phyloP scores from a whole-genome alignment of 345 rosid species.

The Salix purpurea region DNA sequence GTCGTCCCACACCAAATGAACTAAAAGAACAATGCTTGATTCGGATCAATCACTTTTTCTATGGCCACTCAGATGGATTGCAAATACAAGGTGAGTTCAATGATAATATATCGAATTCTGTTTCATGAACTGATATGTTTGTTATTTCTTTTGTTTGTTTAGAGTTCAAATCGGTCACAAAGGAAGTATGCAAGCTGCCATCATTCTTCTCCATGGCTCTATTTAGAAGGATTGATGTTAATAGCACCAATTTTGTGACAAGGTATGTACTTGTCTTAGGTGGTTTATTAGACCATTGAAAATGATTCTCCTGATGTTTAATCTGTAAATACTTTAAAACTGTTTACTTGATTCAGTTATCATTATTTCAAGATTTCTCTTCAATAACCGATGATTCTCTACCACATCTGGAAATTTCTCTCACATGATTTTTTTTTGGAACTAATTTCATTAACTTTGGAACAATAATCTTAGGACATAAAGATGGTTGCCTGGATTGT shows the following conservation, averaged over 20 bases:
- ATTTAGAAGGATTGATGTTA: conserved; percentile 70
- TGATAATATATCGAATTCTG: background rate
- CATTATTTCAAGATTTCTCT: background rate
- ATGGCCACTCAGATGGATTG: conserved; percentile 66
- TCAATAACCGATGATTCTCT: background rate
- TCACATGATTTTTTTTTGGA: background rate
- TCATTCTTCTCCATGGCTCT: conserved; percentile 74
- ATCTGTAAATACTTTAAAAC: background rate
- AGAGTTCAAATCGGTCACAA: conserved; percentile 77
- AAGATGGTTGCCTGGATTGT: background rate
- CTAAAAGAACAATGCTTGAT: conserved; percentile 65
- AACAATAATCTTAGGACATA: background rate
- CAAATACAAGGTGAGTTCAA: conserved; percentile 56
- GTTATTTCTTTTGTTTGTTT: conserved; percentile 26
- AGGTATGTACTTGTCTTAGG: conserved; percentile 44
- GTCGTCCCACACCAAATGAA: conserved; percentile 78
- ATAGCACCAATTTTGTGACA: conserved; percentile 53
- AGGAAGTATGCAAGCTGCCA: conserved; percentile 90
- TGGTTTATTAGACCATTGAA: background rate
- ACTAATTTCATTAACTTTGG: background rate
- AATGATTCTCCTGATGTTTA: background rate
- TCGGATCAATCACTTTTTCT: conserved; percentile 67
- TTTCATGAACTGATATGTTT: conserved; percentile 8
- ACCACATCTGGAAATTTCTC: background rate
- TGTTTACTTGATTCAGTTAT: background rate